A percentile compares a stretch with the other conserved stretches of the same genome.
phyloP scores from a whole-genome alignment of 257 asterid genomes.

The Marsdenia floribunda region DNA sequence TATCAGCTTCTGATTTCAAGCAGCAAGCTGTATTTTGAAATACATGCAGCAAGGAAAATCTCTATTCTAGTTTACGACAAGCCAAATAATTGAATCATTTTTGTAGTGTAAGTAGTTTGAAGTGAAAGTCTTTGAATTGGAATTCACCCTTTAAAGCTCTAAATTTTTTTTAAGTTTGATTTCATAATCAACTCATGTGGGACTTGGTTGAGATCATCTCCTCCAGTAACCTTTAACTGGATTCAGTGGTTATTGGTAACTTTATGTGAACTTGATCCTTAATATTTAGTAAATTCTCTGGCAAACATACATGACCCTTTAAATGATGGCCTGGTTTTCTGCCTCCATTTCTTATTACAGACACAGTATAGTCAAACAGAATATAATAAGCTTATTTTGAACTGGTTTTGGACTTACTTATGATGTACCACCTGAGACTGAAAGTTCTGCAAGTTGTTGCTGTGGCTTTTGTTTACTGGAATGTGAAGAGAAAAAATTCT shows the following conservation, averaged over 20 bases:
- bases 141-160: not conserved
- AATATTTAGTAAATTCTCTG: not conserved
- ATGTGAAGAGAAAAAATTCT: not conserved
- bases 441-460: not conserved
- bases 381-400: not conserved
- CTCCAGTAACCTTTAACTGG: not conserved
- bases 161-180: not conserved
- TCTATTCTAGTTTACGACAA: not conserved
- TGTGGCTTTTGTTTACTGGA: not conserved
- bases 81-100: not conserved
- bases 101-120: not conserved
- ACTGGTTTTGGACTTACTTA: not conserved
- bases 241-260: not conserved
- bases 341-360: not conserved
- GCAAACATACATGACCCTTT: not conserved
- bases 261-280: not conserved
- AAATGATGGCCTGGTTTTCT: not conserved
- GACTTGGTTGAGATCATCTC: not conserved
- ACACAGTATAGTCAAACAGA: not conserved
- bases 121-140: not conserved
- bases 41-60: not conserved
- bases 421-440: not conserved
- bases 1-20: not conserved
- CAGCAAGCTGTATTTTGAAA: not conserved
- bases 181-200: not conserved